Conservation (phyloP, 257 asterid species). For the Anisodus tanguticus region DNA sequence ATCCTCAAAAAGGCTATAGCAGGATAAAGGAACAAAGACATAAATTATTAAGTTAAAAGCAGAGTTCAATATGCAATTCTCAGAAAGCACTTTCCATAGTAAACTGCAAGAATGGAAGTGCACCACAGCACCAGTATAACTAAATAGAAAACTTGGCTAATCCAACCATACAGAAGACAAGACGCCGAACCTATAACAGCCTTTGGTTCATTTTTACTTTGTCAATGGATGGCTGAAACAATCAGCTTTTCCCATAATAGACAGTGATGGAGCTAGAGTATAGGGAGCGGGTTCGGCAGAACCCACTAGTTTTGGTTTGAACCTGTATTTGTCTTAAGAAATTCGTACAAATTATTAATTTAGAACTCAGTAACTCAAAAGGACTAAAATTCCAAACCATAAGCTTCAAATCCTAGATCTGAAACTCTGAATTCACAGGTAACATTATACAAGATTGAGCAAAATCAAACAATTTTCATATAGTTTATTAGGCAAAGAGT, state of each 20-base stretch:
- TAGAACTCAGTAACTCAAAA: too few relatives aligned
- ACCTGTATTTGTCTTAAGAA: too few relatives aligned
- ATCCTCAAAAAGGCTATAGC: neutral
- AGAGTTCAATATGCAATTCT: neutral
- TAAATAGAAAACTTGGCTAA: neutral
- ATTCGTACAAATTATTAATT: too few relatives aligned
- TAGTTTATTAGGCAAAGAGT: neutral
- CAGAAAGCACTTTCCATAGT: neutral
- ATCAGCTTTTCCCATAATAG: neutral
- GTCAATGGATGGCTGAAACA: neutral
- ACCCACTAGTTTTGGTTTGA: too few relatives aligned
- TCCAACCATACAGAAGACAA: neutral
- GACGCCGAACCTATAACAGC: neutral
- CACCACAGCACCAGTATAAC: neutral
- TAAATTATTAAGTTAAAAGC: neutral
- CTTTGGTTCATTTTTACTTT: neutral
- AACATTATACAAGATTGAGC: neutral
- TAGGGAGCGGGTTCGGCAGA: too few relatives aligned
- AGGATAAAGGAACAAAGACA: neutral
- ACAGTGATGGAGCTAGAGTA: too few relatives aligned
- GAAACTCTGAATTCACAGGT: too few relatives aligned
- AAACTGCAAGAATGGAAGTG: neutral
- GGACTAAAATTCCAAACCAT: too few relatives aligned
- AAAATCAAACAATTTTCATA: neutral
- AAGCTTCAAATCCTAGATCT: too few relatives aligned